A percentile compares a stretch with the other conserved stretches of the same genome.
phyloP scores from a whole-genome alignment of 2,329 filamentous ascomycete species.

The Stagonosporopsis vannaccii region DNA sequence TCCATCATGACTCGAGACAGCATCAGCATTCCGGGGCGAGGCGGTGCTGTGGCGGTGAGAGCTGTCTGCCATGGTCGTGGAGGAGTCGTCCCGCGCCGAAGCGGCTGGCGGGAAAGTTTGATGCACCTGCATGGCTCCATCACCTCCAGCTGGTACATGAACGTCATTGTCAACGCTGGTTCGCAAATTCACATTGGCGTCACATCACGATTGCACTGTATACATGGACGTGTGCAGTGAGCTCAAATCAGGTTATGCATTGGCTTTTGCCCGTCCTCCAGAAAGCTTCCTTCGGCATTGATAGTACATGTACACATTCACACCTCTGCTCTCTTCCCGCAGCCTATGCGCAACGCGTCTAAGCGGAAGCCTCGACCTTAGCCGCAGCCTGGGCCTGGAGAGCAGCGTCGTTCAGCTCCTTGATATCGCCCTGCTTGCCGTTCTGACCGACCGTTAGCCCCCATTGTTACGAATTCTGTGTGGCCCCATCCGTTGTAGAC shows the following conservation, averaged over 20 bases:
- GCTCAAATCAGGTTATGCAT: conserved; percentile 38
- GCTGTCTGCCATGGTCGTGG: conserved; percentile 45
- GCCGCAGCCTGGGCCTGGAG: conserved; percentile 58
- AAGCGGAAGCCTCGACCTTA: conserved; percentile 44
- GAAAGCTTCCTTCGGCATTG: conserved; percentile 31
- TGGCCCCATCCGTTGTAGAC: conserved; percentile 48
- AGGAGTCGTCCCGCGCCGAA: conserved; percentile 38
- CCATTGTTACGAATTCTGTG: conserved; percentile 34
- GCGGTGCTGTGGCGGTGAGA: conserved; percentile 34
- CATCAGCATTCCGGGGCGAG: conserved; percentile 21
- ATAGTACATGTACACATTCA: conserved; percentile 50
- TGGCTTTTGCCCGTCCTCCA: conserved; percentile 32
- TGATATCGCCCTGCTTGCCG: conserved; percentile 91
- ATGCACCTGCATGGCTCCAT: conserved; percentile 11
- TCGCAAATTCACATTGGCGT: conserved; percentile 6
- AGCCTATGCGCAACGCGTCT: conserved; percentile 7
- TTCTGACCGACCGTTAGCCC: conserved; percentile 66
- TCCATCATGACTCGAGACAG: conserved; percentile 22
- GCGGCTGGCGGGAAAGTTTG: conserved; percentile 35
- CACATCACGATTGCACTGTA: conserved; percentile 16
- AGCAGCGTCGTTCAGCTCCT: conserved; percentile 68
- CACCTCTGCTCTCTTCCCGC: conserved; percentile 21
- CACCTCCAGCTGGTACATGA: conserved; percentile 12
- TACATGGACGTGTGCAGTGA: conserved; percentile 12
- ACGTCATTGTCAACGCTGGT: conserved; percentile 1